Conservation (phyloP, 2,329 filamentous ascomycete genomes). For the Aphanocladium album region DNA sequence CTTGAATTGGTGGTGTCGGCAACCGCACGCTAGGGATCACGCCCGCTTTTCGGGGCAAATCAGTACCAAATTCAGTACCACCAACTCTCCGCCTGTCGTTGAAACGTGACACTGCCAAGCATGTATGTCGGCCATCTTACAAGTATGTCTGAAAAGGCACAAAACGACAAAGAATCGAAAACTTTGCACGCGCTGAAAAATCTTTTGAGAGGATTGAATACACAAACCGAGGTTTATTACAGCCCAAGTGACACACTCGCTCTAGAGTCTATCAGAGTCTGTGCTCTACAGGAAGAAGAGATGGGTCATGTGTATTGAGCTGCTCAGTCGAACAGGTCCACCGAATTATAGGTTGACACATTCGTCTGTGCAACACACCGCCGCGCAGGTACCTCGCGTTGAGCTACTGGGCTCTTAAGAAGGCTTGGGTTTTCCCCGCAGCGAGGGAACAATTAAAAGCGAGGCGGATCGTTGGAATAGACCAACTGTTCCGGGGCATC, state of each 20-base stretch:
- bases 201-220: not conserved
- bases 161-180: not conserved
- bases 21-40: conserved; percentile 1
- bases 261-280: not conserved
- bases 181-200: too few species aligned
- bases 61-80: not conserved
- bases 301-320: not conserved
- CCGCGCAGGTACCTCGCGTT: not conserved
- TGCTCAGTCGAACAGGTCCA: not conserved
- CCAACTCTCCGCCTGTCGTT: not conserved
- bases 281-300: not conserved
- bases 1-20: not conserved
- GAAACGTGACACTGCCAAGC: conserved; percentile 3
- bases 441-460: not conserved
- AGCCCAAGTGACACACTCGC: not conserved
- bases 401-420: not conserved
- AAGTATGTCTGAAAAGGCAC: not conserved
- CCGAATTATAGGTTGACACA: not conserved
- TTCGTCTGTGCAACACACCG: not conserved
- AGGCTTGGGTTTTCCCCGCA: not conserved
- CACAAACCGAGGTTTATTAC: not conserved
- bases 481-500: not conserved
- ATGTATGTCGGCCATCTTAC: not conserved
- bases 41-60: not conserved
- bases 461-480: not conserved